A percentile compares a stretch with the other conserved stretches of the same genome.
Conservation (phyloP, 257 asterid genomes). For the Mentha longifolia region DNA sequence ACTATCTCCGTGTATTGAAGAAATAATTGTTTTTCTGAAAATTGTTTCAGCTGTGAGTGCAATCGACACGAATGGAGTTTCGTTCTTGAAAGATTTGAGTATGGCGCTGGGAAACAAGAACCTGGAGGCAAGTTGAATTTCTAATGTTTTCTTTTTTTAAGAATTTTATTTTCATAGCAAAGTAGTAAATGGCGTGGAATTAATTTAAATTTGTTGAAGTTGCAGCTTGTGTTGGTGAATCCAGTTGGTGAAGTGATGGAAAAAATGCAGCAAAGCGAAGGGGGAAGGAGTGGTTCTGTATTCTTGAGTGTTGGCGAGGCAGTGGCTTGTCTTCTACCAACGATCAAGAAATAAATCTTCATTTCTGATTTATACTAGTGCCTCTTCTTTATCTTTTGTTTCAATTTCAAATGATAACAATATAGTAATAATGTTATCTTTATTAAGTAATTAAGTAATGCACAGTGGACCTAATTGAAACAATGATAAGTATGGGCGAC, state of each 20-base stretch:
- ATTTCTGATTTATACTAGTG: no score
- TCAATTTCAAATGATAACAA: no score
- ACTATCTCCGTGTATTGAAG: not conserved
- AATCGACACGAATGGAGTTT: constrained; percentile 69
- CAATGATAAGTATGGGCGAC: no score
- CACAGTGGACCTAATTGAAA: no score
- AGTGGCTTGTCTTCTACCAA: constrained; percentile 55
- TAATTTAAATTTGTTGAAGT: not conserved
- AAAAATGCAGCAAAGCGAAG: constrained; percentile 53
- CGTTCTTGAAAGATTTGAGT: constrained; percentile 67
- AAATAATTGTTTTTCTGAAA: not conserved
- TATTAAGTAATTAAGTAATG: no score
- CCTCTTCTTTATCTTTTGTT: no score
- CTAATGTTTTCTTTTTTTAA: no score
- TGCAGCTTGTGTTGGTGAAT: constrained; percentile 74
- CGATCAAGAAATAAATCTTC: constrained; percentile 42
- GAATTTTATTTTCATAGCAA: no score
- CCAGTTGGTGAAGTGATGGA: constrained; percentile 73
- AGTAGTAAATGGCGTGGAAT: not conserved
- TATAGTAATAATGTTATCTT: no score
- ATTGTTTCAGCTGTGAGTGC: constrained; percentile 57
- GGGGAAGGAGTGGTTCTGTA: constrained; percentile 45
- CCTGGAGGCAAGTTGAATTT: constrained; percentile 51
- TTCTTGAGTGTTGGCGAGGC: constrained; percentile 78
- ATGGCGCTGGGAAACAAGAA: constrained; percentile 51